Evolutionary conservation across 495 filamentous ascomycete genomes (phyloP).

Genomic region (Niebla homalea): DNA sequence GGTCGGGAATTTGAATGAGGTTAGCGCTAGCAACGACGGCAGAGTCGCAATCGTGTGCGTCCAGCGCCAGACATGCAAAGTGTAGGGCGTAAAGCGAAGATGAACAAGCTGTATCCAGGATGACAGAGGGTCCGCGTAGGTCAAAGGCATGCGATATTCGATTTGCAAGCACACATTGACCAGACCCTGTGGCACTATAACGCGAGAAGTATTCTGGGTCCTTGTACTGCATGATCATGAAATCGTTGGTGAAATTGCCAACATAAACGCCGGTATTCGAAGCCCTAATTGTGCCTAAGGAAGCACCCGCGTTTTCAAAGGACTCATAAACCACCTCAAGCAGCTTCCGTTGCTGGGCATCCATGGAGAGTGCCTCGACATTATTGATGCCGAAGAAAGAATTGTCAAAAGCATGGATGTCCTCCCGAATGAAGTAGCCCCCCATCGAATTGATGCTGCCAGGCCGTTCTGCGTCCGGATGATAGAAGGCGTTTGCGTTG

Average conservation of each 20-base stretch:
- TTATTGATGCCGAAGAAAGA: constrained; percentile 33
- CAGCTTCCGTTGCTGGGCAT: constrained; percentile 34
- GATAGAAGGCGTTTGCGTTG: constrained; percentile 15
- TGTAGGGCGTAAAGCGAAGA: constrained; percentile 24
- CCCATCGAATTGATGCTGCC: constrained; percentile 7
- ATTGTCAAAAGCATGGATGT: constrained; percentile 30
- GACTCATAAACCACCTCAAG: constrained; percentile 42
- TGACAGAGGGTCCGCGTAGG: neutral
- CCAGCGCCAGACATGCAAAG: constrained; percentile 25
- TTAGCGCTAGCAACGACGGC: constrained; percentile 26
- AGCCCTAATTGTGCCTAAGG: constrained; percentile 11
- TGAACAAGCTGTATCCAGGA: constrained; percentile 30
- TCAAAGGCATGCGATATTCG: too few relatives aligned
- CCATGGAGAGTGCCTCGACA: constrained; percentile 24
- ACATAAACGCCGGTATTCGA: constrained; percentile 16
- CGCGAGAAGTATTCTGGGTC: constrained; percentile 10
- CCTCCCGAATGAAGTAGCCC: constrained; percentile 3
- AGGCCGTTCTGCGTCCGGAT: constrained; percentile 6
- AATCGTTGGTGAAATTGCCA: constrained; percentile 16
- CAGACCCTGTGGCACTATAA: constrained; percentile 1
- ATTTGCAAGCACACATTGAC: neutral
- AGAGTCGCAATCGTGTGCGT: constrained; percentile 20
- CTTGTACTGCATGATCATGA: constrained; percentile 5
- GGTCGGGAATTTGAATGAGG: constrained; percentile 20
- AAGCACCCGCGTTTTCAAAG: constrained; percentile 27